phyloP scores from a whole-genome alignment of 805 yeast species.

The Candida schatavii region DNA sequence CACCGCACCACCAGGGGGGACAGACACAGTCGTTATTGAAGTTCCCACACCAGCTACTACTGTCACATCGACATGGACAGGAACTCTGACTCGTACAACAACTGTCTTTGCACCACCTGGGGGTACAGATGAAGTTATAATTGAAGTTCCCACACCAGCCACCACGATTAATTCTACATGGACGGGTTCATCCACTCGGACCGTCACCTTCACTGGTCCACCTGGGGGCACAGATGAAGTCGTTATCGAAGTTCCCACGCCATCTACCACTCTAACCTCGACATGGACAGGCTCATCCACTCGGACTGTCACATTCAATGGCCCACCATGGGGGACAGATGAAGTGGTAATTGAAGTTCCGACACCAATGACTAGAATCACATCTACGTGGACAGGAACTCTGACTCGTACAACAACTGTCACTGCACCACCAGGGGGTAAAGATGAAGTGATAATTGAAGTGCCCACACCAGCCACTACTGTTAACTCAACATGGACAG shows the following conservation, averaged over 20 bases:
- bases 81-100: neutral
- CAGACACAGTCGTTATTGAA: neutral
- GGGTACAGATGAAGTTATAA: neutral
- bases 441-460: constrained; percentile 1
- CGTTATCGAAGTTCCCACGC: constrained; percentile 15
- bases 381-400: constrained; percentile 10
- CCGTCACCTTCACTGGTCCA: constrained; percentile 1
- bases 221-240: constrained; percentile 10
- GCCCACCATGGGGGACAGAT: neutral
- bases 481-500: constrained; percentile 2
- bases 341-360: neutral
- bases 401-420: constrained; percentile 5
- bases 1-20: neutral
- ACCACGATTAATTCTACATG: neutral
- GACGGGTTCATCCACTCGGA: neutral
- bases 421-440: constrained; percentile 1
- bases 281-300: constrained; percentile 8
- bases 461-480: neutral
- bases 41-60: neutral
- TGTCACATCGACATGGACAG: neutral
- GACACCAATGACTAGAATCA: constrained; percentile 3
- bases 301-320: neutral
- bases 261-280: constrained; percentile 10
- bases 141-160: neutral
- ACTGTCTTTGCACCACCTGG: neutral